Conservation (phyloP, 148 eudicot species). For the Dianthus caryophyllus region DNA sequence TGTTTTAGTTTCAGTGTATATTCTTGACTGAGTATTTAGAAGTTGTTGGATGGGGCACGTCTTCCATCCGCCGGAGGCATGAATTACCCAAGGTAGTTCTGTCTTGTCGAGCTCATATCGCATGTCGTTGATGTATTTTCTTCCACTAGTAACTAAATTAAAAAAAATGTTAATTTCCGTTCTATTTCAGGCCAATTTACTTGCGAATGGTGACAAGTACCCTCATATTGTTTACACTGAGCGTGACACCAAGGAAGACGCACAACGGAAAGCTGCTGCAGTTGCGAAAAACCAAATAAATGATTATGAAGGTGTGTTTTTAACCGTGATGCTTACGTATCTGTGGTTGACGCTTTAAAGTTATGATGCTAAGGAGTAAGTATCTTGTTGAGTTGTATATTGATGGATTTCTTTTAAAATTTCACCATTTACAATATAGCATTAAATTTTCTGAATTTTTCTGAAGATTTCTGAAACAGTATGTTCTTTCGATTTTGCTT, state of each 20-base stretch:
- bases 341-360: background rate
- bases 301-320: constrained; percentile 65
- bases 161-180: constrained; percentile 5
- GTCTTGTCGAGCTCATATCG: constrained; percentile 1
- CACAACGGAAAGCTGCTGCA: constrained; percentile 27
- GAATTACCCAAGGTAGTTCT: constrained; percentile 66
- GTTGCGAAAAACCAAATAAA: constrained; percentile 29
- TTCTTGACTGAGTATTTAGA: constrained; percentile 48
- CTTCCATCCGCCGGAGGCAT: constrained; percentile 77
- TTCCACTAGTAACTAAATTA: background rate
- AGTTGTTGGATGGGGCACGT: constrained; percentile 93
- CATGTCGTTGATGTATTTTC: constrained; percentile 4
- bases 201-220: constrained; percentile 50
- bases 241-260: constrained; percentile 26
- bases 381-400: background rate
- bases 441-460: too few species aligned
- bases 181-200: constrained; percentile 50
- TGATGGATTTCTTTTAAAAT: too few species aligned
- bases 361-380: background rate
- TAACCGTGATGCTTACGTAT: constrained; percentile 7
- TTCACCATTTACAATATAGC: background rate
- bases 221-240: constrained; percentile 70
- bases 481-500: too few species aligned
- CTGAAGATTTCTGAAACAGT: too few species aligned
- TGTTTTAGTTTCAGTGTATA: constrained; percentile 17